These are phyloP conservation scores for Liriodendron chinense DNA, from an alignment of 164 flowering plant genomes.

Conservation along the genomic window DNA sequence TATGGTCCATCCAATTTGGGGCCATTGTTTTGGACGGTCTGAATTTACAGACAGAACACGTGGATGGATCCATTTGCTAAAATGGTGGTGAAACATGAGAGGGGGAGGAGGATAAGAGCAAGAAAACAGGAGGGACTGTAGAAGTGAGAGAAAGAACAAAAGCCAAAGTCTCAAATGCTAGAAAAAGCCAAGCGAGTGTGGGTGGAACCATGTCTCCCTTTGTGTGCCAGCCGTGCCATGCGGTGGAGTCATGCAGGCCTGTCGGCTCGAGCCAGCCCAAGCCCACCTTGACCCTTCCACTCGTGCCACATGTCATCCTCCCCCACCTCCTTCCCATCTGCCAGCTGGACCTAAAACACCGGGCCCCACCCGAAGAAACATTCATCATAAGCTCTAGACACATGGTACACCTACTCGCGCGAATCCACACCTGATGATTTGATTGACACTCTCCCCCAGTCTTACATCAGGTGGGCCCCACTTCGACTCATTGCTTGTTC, in stretches of 20 bases:
- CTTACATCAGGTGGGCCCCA: no score
- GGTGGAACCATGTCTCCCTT: not conserved
- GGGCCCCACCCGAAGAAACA: not conserved
- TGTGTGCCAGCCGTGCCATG: slow-evolving; percentile 5
- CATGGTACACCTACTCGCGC: no score
- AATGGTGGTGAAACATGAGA: no score
- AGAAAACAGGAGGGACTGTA: not conserved
- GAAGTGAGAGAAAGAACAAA: not conserved
- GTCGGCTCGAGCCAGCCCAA: not conserved
- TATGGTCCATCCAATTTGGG: no score
- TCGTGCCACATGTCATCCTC: not conserved
- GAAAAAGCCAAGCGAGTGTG: slow-evolving; percentile 12
- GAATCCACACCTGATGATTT: no score
- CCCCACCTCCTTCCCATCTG: not conserved
- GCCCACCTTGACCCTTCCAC: not conserved
- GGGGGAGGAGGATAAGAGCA: not conserved
- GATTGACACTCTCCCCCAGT: no score
- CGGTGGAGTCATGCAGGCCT: slow-evolving; percentile 9
- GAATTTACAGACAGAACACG: no score
- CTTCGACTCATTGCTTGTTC: no score
- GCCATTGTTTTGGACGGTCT: no score
- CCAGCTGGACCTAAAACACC: not conserved
- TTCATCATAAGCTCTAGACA: not conserved
- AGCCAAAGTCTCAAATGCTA: slow-evolving; percentile 7
- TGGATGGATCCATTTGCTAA: no score